Base-by-base conservation (phyloP, 495 filamentous ascomycete species). In the Aspergillus ellipticus region DNA sequence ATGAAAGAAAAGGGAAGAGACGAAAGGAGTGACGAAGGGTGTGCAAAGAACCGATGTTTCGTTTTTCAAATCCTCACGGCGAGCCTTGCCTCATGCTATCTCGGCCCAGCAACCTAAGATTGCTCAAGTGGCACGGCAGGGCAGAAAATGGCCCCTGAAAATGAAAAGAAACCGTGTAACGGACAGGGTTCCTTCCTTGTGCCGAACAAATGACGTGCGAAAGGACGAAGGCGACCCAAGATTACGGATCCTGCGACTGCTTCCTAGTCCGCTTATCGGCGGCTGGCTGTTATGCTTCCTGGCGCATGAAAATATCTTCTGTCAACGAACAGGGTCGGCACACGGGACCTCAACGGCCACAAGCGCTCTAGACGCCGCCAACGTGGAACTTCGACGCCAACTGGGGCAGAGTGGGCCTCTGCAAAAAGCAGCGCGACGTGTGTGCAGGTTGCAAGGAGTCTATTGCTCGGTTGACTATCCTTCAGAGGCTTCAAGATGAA, bases 301-400 rank as follows among this genome's bases (percentile, higher is more conserved):
- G 3, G 19, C 31, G n/a, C 42, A 17, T 37, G 46, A 31, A 43
- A 49, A 43, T 35, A 39, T 26, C 39, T 50, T 52, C 24, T 16
- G 11, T 28, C 43, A 46, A 26, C 31, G 45, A 48, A 35, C 20
- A 35, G 29, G 33, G 15, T n/a, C 21, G 16, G 39, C 47, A 42
- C 24, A 28, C 43, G 59, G 42, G 39, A 54, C 19, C 29, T 35
- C 59, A 63, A 57, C 60, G 65, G 39, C 17, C 45, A 62, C 69
- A 75, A 72, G 69, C 70, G 72, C 70, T 67, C 58, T 72, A 75
- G 64, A 72, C 70, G 70, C 72, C 59, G 50, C 54, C 52, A 64
- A 56, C 55, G 22, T 63, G 57, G 51, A 28, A 61, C 21, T 29
- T 58, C 21, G 24, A 62, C 17, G 51, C 28, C 15, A 3, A 51